Evolutionary conservation across 768 basidiomycete genomes (phyloP), one percentile per base, ranked within the genome.

Genomic region (Butyriboletus loyo): DNA sequence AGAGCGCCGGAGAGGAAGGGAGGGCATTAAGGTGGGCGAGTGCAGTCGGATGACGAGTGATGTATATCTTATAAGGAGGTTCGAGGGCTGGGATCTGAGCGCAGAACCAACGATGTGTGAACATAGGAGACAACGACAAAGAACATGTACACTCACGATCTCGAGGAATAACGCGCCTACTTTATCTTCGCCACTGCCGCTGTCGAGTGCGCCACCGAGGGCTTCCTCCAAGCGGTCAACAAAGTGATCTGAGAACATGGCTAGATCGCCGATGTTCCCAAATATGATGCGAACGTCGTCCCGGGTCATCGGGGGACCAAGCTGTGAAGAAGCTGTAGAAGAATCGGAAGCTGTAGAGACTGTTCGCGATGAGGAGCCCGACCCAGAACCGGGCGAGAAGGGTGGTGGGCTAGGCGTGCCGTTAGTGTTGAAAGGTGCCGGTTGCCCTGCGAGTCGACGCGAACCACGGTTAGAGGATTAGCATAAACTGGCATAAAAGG

Each of bases 201-300:
- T 82, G 17, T 85, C 83, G 17, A 89, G 66, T 6, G 80, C 75
- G 15, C 71, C 68, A 6, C 88, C 88, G 13, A 92, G 69, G 0
- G 87, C 87, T 21, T 74, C 71, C 61, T 91, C 85, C 4, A 93
- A 70, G 28, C 75, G 73, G 47, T 83, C 82, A 15, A 81, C 77
- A 54, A 92, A 84, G 19, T 69, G 66, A 62, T 90, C 86, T 5
- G 89, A 76, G 56, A 92, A 84, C 35, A 78, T 59, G 15, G 90
- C 90, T 2, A 93, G 77, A 55, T 92, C 86, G 5, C 80, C 73
- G 42, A 92, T 79, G 61, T 93, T 92, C 65, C 77, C 76, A 70
- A 93, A 92, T 40, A 92, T 86, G 53, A 81, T 80, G 54, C 80
- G 80, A 31, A 77, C 76, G 62, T 91, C 89, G 45, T 89, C 84